Conservation (phyloP, 345 rosid species). For the Angophora floribunda region DNA sequence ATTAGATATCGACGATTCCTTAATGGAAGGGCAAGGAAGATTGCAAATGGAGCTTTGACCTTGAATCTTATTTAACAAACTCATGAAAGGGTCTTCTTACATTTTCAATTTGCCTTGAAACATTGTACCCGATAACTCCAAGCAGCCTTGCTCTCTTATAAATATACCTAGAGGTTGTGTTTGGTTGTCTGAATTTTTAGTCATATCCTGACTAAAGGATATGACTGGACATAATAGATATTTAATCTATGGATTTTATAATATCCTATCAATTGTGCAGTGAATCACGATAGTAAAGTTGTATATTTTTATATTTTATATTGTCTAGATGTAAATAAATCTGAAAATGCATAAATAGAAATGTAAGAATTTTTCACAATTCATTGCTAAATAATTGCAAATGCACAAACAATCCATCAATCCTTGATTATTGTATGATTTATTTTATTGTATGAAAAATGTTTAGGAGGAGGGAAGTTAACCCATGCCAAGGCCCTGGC, state of each 20-base stretch:
- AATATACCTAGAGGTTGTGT: neutral
- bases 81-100: neutral
- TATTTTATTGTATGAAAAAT: no score
- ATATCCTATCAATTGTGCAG: neutral
- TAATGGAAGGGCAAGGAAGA: neutral
- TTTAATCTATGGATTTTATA: neutral
- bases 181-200: neutral
- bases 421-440: neutral
- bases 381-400: neutral
- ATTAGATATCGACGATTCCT: neutral
- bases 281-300: neutral
- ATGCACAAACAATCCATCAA: neutral
- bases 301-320: neutral
- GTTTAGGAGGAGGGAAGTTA: neutral
- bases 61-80: neutral
- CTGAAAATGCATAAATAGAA: neutral
- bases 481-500: neutral
- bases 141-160: neutral
- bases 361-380: neutral
- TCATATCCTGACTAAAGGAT: no score
- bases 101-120: neutral
- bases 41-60: neutral
- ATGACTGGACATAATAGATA: neutral
- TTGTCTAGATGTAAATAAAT: neutral
- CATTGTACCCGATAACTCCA: neutral